Evolutionary conservation across 2,329 filamentous ascomycete genomes (phyloP).

Genomic region (Xylariales sp.): DNA sequence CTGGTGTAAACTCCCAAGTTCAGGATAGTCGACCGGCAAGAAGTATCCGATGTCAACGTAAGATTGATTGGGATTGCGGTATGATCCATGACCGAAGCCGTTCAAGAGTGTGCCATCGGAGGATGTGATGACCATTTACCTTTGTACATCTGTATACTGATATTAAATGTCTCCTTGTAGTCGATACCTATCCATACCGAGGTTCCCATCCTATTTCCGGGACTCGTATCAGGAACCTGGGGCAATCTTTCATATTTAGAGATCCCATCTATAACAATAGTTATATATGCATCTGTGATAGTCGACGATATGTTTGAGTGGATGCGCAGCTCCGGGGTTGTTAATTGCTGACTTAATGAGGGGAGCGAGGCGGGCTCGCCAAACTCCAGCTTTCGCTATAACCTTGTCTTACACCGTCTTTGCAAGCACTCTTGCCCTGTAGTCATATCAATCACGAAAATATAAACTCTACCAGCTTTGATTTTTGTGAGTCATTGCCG

Average conservation of each 20-base stretch:
- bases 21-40: slow-evolving; percentile 21
- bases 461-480: too few species aligned
- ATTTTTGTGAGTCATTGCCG: too few species aligned
- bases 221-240: slow-evolving; percentile 4
- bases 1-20: slow-evolving; percentile 25
- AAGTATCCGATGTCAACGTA: slow-evolving; percentile 33
- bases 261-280: slow-evolving; percentile 1
- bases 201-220: slow-evolving; percentile 1
- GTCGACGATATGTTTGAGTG: slow-evolving; percentile 3
- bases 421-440: too few species aligned
- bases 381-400: too few species aligned
- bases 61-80: slow-evolving; percentile 21
- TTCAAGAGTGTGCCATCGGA: slow-evolving; percentile 27
- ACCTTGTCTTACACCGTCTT: too few species aligned
- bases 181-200: slow-evolving; percentile 2
- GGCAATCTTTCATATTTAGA: slow-evolving; percentile 3
- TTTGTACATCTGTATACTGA: slow-evolving; percentile 23
- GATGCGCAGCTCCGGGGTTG: slow-evolving; percentile 4
- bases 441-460: too few species aligned
- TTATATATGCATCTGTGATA: slow-evolving; percentile 4
- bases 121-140: slow-evolving; percentile 30
- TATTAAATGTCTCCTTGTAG: slow-evolving; percentile 5
- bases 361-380: too few species aligned
- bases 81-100: slow-evolving; percentile 18
- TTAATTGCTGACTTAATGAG: too few species aligned